phyloP scores from a whole-genome alignment of 192 early-diverging fungal species.

The Coemansia sp. region DNA sequence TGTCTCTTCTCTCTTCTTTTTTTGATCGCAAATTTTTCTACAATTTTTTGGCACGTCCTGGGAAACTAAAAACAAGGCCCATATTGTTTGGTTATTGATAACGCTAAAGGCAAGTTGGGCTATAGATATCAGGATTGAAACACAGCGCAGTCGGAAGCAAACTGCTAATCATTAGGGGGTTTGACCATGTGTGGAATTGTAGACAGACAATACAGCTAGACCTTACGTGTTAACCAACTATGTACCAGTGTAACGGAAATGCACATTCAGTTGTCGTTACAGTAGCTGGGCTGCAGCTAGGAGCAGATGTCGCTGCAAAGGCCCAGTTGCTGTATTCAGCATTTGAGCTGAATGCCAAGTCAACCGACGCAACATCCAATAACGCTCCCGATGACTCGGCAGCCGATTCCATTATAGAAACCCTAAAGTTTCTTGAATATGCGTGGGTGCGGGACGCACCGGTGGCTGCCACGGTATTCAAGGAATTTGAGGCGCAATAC shows the following conservation, averaged over 20 bases:
- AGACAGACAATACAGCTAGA: no score
- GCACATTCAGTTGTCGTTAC: not conserved
- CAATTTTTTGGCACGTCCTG: no score
- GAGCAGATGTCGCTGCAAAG: not conserved
- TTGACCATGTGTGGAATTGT: no score
- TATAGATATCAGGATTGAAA: no score
- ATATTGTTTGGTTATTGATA: no score
- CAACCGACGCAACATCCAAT: not conserved
- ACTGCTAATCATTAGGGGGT: no score
- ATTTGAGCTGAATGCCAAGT: not conserved
- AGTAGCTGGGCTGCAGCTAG: not conserved
- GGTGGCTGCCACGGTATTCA: constrained; percentile 1
- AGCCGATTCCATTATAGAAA: not conserved
- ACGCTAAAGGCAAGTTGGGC: no score
- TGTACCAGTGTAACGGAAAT: not conserved
- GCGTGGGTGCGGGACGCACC: not conserved
- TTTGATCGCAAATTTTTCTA: not conserved
- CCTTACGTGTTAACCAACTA: not conserved
- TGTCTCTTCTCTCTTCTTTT: not conserved
- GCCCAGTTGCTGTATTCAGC: not conserved
- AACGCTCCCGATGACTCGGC: not conserved
- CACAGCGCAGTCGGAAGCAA: no score
- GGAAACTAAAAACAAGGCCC: no score
- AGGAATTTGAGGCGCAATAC: constrained; percentile 3
- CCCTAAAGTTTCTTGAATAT: constrained; percentile 2